These are phyloP conservation scores for Hanseniaspora sp. DNA, from an alignment of 1,139 yeast species.

Conservation along the genomic window DNA sequence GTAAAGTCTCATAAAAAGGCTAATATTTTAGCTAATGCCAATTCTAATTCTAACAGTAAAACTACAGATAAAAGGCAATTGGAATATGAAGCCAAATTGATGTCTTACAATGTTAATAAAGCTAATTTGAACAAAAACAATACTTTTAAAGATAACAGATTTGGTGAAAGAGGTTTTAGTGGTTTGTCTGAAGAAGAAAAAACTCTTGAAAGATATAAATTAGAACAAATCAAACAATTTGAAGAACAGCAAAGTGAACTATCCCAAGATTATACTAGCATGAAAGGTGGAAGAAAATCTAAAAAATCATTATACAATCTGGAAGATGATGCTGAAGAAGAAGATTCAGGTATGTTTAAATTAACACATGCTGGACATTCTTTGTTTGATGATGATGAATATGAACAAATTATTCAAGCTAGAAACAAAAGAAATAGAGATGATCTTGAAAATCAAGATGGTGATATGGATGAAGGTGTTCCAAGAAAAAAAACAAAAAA, in stretches of 20 bases:
- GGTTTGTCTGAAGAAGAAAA: constrained; percentile 73
- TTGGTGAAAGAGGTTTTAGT: constrained; percentile 68
- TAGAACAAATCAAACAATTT: constrained; percentile 15
- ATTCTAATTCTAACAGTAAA: constrained; percentile 21
- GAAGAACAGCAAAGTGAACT: constrained; percentile 60
- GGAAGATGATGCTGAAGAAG: constrained; percentile 55
- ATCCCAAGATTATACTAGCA: constrained; percentile 41
- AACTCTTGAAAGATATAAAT: constrained; percentile 88
- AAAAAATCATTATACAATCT: constrained; percentile 54
- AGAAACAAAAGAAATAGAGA: constrained; percentile 24
- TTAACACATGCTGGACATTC: constrained; percentile 77
- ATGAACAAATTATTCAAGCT: constrained; percentile 18
- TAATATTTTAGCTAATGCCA: constrained; percentile 39
- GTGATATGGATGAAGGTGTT: constrained; percentile 34
- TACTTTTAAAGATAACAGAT: constrained; percentile 72
- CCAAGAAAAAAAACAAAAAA: constrained; percentile 71
- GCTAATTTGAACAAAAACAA: constrained; percentile 60
- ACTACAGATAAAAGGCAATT: constrained; percentile 48
- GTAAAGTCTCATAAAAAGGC: constrained; percentile 61
- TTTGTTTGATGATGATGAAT: constrained; percentile 42
- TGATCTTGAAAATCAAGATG: constrained; percentile 36
- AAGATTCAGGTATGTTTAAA: constrained; percentile 26
- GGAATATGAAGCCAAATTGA: constrained; percentile 63
- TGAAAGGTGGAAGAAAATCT: constrained; percentile 60
- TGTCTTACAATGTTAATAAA: constrained; percentile 56